Conservation (phyloP, 2,329 filamentous ascomycete species). For the Trichoderma breve region DNA sequence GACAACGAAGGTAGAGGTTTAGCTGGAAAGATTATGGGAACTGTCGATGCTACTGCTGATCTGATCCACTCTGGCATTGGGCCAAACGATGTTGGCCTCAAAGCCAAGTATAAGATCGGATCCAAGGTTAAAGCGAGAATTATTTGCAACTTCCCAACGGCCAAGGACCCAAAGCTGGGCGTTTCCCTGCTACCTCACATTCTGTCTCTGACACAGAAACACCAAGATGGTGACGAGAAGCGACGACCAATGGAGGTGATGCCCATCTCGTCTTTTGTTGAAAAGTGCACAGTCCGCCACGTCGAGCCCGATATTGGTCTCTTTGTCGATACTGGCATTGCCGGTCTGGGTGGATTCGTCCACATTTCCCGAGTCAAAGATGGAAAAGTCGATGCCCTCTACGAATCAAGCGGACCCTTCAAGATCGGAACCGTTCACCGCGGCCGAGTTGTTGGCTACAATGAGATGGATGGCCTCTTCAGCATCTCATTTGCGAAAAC, state of each 20-base stretch:
- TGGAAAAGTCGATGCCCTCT: constrained; percentile 80
- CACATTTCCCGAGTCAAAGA: constrained; percentile 94
- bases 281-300: constrained; percentile 74
- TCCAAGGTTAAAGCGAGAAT: constrained; percentile 82
- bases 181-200: constrained; percentile 88
- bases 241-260: constrained; percentile 57
- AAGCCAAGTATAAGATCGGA: constrained; percentile 76
- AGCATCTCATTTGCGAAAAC: constrained; percentile 80
- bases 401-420: constrained; percentile 72
- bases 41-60: constrained; percentile 87
- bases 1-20: constrained; percentile 74
- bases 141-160: constrained; percentile 79
- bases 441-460: constrained; percentile 83
- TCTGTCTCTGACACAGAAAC: constrained; percentile 56
- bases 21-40: constrained; percentile 85
- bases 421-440: constrained; percentile 75
- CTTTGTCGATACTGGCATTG: constrained; percentile 66
- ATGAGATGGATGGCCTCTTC: constrained; percentile 80
- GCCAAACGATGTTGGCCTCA: constrained; percentile 65
- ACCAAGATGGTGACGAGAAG: constrained; percentile 35
- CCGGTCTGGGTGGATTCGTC: constrained; percentile 77
- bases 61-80: constrained; percentile 81
- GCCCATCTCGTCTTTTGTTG: constrained; percentile 71
- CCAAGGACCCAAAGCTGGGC: constrained; percentile 78
- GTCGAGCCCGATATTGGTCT: constrained; percentile 80